Evolutionary conservation across 192 early-diverging fungal species (phyloP).

Genomic region (Rhizoclosmatium sp.): DNA sequence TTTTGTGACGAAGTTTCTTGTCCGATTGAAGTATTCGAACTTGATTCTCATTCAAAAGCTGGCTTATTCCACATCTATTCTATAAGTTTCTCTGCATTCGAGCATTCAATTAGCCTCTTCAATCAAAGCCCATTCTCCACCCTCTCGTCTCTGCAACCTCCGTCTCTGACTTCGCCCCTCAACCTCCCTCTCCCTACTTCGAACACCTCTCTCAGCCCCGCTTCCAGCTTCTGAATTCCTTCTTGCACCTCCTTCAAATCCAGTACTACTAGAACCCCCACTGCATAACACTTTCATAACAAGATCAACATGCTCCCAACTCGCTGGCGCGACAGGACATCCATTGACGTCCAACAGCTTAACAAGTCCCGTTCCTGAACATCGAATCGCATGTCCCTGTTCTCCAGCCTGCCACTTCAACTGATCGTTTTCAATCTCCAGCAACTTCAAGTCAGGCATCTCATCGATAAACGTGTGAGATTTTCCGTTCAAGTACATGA

Average conservation of each 20-base stretch:
- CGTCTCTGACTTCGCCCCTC: background rate
- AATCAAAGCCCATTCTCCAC: background rate
- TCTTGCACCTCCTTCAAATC: background rate
- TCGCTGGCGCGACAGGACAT: slow-evolving; percentile 9
- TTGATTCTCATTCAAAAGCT: too few relatives aligned
- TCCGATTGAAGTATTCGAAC: too few relatives aligned
- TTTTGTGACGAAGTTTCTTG: too few relatives aligned
- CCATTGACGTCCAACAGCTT: slow-evolving; percentile 21
- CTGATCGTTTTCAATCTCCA: too few relatives aligned
- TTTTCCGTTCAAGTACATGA: too few relatives aligned
- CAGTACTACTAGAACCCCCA: background rate
- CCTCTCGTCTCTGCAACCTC: background rate
- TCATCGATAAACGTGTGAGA: too few relatives aligned
- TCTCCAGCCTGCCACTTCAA: too few relatives aligned
- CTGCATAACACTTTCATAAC: slow-evolving; percentile 18
- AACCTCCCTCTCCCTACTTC: background rate
- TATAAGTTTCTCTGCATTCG: too few relatives aligned
- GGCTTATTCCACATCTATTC: too few relatives aligned
- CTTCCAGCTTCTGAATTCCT: background rate
- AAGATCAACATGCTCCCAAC: slow-evolving; percentile 26
- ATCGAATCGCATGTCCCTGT: background rate
- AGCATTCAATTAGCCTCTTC: background rate
- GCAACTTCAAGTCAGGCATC: too few relatives aligned
- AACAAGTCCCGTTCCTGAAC: slow-evolving; percentile 12
- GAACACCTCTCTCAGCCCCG: background rate